Conservation (phyloP, 306 rosid genomes). For the Sicyos baderoa region DNA sequence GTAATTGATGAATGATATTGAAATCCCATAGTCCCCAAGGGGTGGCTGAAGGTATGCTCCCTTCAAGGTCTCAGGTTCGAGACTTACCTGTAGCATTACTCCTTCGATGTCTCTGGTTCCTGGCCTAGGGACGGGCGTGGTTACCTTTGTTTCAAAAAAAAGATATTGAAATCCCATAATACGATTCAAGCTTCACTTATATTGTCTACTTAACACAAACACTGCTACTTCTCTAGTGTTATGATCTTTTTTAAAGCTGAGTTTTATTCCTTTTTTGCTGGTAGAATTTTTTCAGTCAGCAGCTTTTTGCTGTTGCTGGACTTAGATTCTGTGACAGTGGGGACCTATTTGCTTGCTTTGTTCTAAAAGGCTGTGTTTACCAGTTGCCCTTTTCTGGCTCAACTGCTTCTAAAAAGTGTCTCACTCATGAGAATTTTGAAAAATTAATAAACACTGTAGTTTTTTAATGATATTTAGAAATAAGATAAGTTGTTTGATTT, state of each 20-base stretch:
- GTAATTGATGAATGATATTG: too few relatives aligned
- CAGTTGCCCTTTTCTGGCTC: constrained; percentile 4
- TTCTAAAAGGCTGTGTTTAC: not conserved
- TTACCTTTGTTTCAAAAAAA: too few relatives aligned
- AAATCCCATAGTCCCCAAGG: not conserved
- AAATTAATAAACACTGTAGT: too few relatives aligned
- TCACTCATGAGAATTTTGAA: not conserved
- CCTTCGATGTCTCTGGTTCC: too few relatives aligned
- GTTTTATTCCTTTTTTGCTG: constrained; percentile 13
- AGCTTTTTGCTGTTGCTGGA: not conserved
- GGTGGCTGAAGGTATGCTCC: too few relatives aligned
- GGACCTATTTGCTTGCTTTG: not conserved
- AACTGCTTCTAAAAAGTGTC: not conserved
- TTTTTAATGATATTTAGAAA: too few relatives aligned
- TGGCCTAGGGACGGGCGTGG: too few relatives aligned
- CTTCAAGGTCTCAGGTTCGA: too few relatives aligned
- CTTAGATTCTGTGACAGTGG: not conserved
- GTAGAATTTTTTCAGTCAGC: not conserved
- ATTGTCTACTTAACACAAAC: not conserved
- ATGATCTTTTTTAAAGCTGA: not conserved
- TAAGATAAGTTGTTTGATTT: too few relatives aligned
- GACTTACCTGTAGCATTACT: too few relatives aligned
- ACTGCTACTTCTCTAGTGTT: not conserved
- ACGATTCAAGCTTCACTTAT: not conserved
- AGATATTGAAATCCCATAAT: not conserved